Evolutionary conservation across 169 alveolate genomes (phyloP).

Genomic region (Theileria sp.): DNA sequence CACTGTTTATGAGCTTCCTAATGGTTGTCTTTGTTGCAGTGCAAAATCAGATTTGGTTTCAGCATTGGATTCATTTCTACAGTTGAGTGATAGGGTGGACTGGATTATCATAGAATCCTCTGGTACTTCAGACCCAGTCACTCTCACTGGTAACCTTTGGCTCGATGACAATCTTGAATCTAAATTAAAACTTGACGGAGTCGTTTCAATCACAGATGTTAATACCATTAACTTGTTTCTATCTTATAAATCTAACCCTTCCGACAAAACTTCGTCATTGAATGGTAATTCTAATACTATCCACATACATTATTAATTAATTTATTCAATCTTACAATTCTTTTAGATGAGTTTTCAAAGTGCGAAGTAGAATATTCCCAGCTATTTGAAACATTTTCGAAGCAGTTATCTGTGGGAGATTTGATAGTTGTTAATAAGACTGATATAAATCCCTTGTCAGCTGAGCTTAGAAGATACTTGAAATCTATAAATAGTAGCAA

Average conservation of each 20-base stretch:
- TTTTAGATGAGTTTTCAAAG: not conserved
- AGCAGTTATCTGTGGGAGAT: slow-evolving; percentile 79
- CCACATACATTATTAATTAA: not conserved
- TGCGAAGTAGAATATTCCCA: slow-evolving; percentile 11
- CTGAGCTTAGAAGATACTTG: slow-evolving; percentile 3
- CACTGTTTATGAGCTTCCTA: slow-evolving; percentile 84
- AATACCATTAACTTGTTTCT: slow-evolving; percentile 9
- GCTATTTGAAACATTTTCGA: slow-evolving; percentile 41
- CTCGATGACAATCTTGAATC: slow-evolving; percentile 45
- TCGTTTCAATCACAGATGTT: slow-evolving; percentile 50
- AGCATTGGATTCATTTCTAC: slow-evolving; percentile 56
- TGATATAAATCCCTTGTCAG: slow-evolving; percentile 46
- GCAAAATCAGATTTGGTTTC: slow-evolving; percentile 78
- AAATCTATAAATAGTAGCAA: not conserved
- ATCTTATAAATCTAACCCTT: not conserved
- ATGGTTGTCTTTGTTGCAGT: slow-evolving; percentile 89
- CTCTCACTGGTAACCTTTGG: slow-evolving; percentile 56
- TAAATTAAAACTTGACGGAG: slow-evolving; percentile 56
- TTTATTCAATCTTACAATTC: not conserved
- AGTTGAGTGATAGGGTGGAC: slow-evolving; percentile 27
- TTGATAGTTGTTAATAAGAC: slow-evolving; percentile 75
- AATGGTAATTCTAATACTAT: not conserved
- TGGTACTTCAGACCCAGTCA: slow-evolving; percentile 56
- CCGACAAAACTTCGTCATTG: not conserved
- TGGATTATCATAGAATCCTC: slow-evolving; percentile 65